A percentile compares a stretch with the other conserved stretches of the same genome.
Conservation (phyloP, 2,329 filamentous ascomycete genomes). For the Colletotrichum musae region DNA sequence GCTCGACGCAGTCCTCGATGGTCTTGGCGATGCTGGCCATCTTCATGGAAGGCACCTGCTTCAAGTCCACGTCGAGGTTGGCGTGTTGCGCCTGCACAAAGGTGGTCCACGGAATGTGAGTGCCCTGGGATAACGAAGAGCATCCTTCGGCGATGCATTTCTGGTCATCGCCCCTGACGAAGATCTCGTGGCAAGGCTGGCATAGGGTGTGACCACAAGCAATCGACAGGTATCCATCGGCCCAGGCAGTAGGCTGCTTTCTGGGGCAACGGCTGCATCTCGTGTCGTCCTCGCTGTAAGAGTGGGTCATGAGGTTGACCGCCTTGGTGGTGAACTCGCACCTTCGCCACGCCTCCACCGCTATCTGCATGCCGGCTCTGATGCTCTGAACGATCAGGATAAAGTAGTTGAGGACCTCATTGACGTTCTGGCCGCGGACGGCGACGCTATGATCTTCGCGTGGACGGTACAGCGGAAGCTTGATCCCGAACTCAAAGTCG, state of each 20-base stretch:
- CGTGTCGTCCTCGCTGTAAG: neutral
- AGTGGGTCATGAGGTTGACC: neutral
- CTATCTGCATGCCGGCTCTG: slow-evolving; percentile 22
- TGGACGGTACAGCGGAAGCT: slow-evolving; percentile 38
- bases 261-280: slow-evolving; percentile 11
- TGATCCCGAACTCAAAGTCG: slow-evolving; percentile 43
- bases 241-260: neutral
- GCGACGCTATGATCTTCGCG: slow-evolving; percentile 27
- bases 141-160: slow-evolving; percentile 1
- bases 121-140: neutral
- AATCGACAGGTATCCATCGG: slow-evolving; percentile 7
- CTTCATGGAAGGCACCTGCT: slow-evolving; percentile 31
- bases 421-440: slow-evolving; percentile 41
- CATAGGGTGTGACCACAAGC: slow-evolving; percentile 35
- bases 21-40: slow-evolving; percentile 45
- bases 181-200: neutral
- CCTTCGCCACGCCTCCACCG: slow-evolving; percentile 12
- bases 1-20: slow-evolving; percentile 43
- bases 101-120: slow-evolving; percentile 3
- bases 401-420: slow-evolving; percentile 43
- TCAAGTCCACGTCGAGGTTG: neutral
- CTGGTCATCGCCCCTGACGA: neutral
- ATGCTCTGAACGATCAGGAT: slow-evolving; percentile 43
- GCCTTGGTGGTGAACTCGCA: slow-evolving; percentile 8
- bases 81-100: neutral